These are phyloP conservation scores for Paracamarosporium sp. DNA, from an alignment of 2,329 filamentous ascomycete species.

Conservation along the genomic window DNA sequence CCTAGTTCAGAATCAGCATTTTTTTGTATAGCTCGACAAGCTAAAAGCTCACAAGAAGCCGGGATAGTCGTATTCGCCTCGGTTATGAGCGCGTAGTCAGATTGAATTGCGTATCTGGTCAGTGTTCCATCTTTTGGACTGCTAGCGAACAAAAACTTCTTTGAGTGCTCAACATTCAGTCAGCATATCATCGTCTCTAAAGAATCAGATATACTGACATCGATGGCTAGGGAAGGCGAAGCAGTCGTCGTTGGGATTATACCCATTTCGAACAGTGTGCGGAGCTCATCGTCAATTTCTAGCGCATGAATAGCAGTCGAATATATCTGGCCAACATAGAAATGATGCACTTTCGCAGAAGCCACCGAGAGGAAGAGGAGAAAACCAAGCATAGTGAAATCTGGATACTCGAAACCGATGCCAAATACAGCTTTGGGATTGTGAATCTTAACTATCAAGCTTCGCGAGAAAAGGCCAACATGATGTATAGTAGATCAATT, in stretches of 20 bases:
- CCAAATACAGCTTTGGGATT: background rate
- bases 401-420: background rate
- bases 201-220: constrained; percentile 17
- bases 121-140: constrained; percentile 24
- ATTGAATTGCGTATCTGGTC: constrained; percentile 21
- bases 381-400: constrained; percentile 13
- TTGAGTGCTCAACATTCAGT: constrained; percentile 16
- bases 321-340: constrained; percentile 25
- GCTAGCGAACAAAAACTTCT: constrained; percentile 25
- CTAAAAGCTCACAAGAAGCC: constrained; percentile 22
- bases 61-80: constrained; percentile 26
- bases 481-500: constrained; percentile 7
- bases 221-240: constrained; percentile 24
- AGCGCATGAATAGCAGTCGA: constrained; percentile 21
- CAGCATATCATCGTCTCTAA: background rate
- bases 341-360: constrained; percentile 22
- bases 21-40: background rate
- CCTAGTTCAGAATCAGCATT: constrained; percentile 10
- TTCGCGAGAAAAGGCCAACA: background rate
- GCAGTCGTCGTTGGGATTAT: constrained; percentile 18
- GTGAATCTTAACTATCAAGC: background rate
- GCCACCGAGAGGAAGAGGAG: constrained; percentile 13
- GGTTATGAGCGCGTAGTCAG: constrained; percentile 23
- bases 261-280: constrained; percentile 15
- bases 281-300: constrained; percentile 21